phyloP scores from a whole-genome alignment of 2,329 filamentous ascomycete genomes.

The Fusarium torreyae region DNA sequence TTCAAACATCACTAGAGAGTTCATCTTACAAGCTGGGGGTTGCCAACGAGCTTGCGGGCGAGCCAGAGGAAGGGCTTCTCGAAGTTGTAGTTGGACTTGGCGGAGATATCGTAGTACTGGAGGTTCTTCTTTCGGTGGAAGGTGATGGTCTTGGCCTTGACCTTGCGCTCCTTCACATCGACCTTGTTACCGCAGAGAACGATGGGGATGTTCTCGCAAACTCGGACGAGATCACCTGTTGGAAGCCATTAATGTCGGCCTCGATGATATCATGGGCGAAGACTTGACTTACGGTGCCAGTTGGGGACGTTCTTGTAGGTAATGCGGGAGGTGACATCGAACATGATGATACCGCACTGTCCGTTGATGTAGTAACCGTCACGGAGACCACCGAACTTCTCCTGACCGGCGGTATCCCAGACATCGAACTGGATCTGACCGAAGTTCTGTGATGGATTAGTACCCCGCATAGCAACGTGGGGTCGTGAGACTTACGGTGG shows the following conservation, averaged over 20 bases:
- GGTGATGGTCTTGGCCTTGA: slow-evolving; percentile 99
- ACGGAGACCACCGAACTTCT: slow-evolving; percentile 99
- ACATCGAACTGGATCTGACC: slow-evolving; percentile 98
- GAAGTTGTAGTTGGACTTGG: slow-evolving; percentile 99
- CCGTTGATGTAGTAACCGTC: slow-evolving; percentile 99
- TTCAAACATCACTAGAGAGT: neutral
- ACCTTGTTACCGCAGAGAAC: slow-evolving; percentile 99
- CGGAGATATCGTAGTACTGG: slow-evolving; percentile 99
- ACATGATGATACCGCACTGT: slow-evolving; percentile 99
- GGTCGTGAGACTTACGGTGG: slow-evolving; percentile 80
- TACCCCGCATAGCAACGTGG: slow-evolving; percentile 44
- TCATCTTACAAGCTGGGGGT: slow-evolving; percentile 66
- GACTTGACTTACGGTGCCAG: slow-evolving; percentile 91
- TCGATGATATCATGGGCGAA: neutral
- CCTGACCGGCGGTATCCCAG: slow-evolving; percentile 98
- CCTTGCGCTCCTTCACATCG: slow-evolving; percentile 99
- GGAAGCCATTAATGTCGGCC: slow-evolving; percentile 36
- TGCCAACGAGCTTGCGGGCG: slow-evolving; percentile 97
- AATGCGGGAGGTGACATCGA: slow-evolving; percentile 98
- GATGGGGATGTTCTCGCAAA: slow-evolving; percentile 99
- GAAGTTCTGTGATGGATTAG: slow-evolving; percentile 77
- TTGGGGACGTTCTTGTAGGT: slow-evolving; percentile 99
- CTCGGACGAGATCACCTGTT: slow-evolving; percentile 94
- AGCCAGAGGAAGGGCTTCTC: slow-evolving; percentile 99
- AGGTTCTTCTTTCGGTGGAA: slow-evolving; percentile 99